Evolutionary conservation across 345 rosid genomes (phyloP), one percentile per base, ranked within the genome.

Genomic region (Syzygium aqueum): DNA sequence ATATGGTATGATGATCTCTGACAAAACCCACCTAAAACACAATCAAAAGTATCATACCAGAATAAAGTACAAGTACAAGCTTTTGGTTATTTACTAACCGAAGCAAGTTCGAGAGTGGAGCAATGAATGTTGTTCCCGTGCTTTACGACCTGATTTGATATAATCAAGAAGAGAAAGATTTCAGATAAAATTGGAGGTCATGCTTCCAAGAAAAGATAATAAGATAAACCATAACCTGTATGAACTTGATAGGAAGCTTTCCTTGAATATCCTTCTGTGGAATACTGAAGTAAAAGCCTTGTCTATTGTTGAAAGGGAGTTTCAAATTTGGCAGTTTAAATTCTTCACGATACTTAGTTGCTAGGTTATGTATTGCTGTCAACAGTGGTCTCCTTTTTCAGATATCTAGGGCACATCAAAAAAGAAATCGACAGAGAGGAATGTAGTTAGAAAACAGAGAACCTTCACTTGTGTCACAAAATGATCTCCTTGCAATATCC

Each of bases 381-480:
- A 89, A 53, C 84, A 87, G 40, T 59, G 52, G 54, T 33, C 7
- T 65, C 51, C 28, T 13, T 85, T 21, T 5, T 40, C 84, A 73
- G 89, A 33, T 56, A 73, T 22, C 25, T 84, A 51, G 85, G 57
- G 53, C 37, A 84, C 23, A 53, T 51, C 12, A 16, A 52, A 50
- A 52, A 51, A 11, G 40, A 84, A 73, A 73, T 40, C 12, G 27
- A 21, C 49, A 19, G 82, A 73, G 49, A 73, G 82, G 27, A 73
- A 73, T 73, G 15, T 73, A 37, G 82, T 27, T 10, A 73, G 49
- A 37, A 73, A 73, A 73, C 49, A 73, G 49, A 73, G 82, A 49
- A 95, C 99, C 99, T 97, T 97, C 98, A 90, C 99, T 95, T 54
- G 97, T 96, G 90, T 97, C 98, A 89, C 99, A 96, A 91, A 97